phyloP scores from a whole-genome alignment of 305 asterid genomes.

The Lippia alba region DNA sequence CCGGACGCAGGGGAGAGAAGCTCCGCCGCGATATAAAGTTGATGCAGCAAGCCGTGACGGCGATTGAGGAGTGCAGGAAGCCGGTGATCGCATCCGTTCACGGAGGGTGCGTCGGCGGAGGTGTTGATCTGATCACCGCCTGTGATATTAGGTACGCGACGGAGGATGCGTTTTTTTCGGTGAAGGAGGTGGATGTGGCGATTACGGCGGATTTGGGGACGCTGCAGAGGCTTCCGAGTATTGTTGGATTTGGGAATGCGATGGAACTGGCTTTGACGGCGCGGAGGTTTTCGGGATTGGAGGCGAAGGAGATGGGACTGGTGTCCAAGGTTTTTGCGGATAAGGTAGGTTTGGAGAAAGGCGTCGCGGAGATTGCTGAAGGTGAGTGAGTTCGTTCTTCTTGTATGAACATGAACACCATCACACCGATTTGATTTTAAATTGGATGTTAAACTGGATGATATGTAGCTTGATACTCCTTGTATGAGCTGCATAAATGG shows the following conservation, averaged over 20 bases:
- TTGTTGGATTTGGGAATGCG: slow-evolving; percentile 85
- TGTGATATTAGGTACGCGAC: slow-evolving; percentile 81
- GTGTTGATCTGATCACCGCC: slow-evolving; percentile 72
- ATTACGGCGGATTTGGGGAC: slow-evolving; percentile 86
- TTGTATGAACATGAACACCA: not conserved
- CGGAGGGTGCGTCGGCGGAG: slow-evolving; percentile 93
- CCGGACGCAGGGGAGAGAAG: slow-evolving; percentile 65
- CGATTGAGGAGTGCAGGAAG: slow-evolving; percentile 86
- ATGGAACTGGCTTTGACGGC: slow-evolving; percentile 91
- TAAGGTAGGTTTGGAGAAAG: slow-evolving; percentile 60
- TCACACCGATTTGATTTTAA: too few relatives aligned
- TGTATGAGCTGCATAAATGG: too few relatives aligned
- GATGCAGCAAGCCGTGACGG: slow-evolving; percentile 67
- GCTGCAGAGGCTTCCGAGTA: slow-evolving; percentile 88
- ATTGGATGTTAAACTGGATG: too few relatives aligned
- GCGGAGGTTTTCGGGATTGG: slow-evolving; percentile 67
- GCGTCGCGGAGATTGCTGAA: slow-evolving; percentile 65
- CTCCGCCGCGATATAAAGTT: slow-evolving; percentile 66
- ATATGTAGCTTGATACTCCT: too few relatives aligned
- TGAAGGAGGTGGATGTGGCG: slow-evolving; percentile 85
- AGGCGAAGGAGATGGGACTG: slow-evolving; percentile 85
- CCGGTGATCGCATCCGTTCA: slow-evolving; percentile 83
- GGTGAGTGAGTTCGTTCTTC: slow-evolving; percentile 58
- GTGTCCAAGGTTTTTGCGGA: slow-evolving; percentile 56
- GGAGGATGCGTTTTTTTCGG: slow-evolving; percentile 59